Conservation (phyloP, 345 rosid genomes). For the Crucihimalaya himalaica region DNA sequence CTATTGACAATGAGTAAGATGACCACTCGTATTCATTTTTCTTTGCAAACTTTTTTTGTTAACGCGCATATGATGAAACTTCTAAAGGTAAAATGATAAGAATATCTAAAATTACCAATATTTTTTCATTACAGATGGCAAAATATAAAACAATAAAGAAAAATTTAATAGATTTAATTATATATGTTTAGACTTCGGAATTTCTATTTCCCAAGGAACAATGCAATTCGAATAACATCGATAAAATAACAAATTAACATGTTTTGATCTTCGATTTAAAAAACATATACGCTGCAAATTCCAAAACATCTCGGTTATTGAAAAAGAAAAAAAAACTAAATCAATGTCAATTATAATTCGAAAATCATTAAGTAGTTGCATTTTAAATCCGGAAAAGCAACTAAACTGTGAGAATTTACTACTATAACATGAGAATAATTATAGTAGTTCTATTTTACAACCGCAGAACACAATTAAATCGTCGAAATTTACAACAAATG, state of each 20-base stretch:
- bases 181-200: no score
- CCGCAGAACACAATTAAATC: no score
- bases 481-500: no score
- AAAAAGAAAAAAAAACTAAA: not conserved
- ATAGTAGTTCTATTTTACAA: no score
- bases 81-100: not conserved
- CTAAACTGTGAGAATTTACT: not conserved
- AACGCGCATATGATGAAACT: not conserved
- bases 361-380: not conserved
- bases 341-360: not conserved
- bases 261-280: no score
- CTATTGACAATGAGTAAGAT: slow-evolving; percentile 8
- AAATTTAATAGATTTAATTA: no score
- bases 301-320: no score
- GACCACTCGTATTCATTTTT: not conserved
- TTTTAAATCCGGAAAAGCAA: not conserved
- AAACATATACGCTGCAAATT: no score
- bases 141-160: no score
- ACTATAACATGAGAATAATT: not conserved
- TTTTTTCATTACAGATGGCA: not conserved
- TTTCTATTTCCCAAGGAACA: no score
- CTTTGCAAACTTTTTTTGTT: not conserved
- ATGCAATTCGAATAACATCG: no score
- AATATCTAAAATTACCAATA: not conserved
- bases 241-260: no score